Base-by-base conservation (phyloP, 345 rosid species). In the Melastoma malabathricum region DNA sequence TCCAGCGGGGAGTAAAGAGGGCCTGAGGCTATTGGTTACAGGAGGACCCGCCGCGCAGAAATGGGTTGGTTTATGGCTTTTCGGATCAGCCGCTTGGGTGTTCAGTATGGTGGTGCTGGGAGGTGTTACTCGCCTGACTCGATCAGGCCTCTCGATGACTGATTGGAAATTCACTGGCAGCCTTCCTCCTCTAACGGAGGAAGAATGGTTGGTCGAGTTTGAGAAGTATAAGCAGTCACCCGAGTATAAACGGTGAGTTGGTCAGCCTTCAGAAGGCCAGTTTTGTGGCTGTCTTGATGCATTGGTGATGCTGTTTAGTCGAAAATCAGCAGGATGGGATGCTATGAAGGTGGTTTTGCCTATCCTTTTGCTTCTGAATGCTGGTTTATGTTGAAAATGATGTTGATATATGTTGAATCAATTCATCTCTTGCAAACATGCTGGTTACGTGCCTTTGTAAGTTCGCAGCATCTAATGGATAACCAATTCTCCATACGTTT, bases 101-200 rank as follows among this genome's bases (percentile, higher is more conserved):
- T 87, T 87, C 59, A 92, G 81, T 59, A 84, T 84, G 98, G 96
- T 92, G 46, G 63, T 92, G 8, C 75, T 87, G 29, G 98, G 98
- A 38, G 95, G 96, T 50, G 65, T 79, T 3, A 87, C 98, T 3
- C 74, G 95, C 16, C 77, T 92, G 49, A 87, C 95, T 6, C 75
- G 95, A 20, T 92, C 95, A 39, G 97, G 95, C 61, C 89, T 92
- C 54, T 87, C 98, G 1, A 87, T 92, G 95, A 92, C 96, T 38
- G 96, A 87, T 50, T 87, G 96, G 98, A 87, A 87, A 69, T 87
- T 92, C 62, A 46, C 86, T 0, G 96, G 96, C 14, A 58, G 69
- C 38, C 87, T 87, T 56, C 96, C 95, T 67, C 95, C 96, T 61
- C 64, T 84, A 8, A 73, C 96, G 15, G 81, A 79, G 43, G 89